Evolutionary conservation across 1,284 basidiomycete species (phyloP).

Genomic region (Ceratobasidium sp.): DNA sequence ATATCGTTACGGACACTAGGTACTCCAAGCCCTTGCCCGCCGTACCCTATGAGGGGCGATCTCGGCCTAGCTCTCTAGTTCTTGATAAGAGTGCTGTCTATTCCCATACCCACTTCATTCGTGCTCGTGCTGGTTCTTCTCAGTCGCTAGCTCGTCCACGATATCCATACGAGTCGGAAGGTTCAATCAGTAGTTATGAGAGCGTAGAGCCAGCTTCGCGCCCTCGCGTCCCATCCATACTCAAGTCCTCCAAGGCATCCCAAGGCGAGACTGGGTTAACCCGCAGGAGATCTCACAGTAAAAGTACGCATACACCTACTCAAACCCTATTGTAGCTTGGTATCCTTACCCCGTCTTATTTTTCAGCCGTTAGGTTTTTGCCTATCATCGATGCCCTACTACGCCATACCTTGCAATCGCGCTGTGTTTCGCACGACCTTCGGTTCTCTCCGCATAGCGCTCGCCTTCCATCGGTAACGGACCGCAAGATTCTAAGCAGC

Average conservation of each 20-base stretch:
- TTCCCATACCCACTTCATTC: slow-evolving; percentile 1
- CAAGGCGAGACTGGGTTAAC: neutral
- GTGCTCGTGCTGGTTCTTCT: neutral
- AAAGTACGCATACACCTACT: slow-evolving; percentile 26
- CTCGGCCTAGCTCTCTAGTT: slow-evolving; percentile 2
- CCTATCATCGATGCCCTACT: slow-evolving; percentile 23
- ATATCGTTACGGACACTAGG: slow-evolving; percentile 9
- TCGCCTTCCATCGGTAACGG: neutral
- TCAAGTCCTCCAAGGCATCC: slow-evolving; percentile 14
- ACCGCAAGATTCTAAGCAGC: slow-evolving; percentile 1
- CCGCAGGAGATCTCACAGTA: neutral
- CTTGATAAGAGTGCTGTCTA: neutral
- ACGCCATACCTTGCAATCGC: neutral
- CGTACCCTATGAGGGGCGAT: neutral
- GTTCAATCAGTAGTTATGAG: slow-evolving; percentile 3
- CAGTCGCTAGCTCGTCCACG: neutral
- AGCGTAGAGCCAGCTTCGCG: neutral
- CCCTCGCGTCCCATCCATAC: slow-evolving; percentile 7
- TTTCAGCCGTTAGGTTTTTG: slow-evolving; percentile 28
- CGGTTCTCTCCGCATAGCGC: slow-evolving; percentile 25
- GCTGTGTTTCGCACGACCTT: slow-evolving; percentile 24
- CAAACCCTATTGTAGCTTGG: neutral
- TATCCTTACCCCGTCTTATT: neutral
- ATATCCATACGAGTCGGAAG: slow-evolving; percentile 16
- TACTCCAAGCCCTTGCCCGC: slow-evolving; percentile 3